These are phyloP conservation scores for Medicago ruthenica DNA, from an alignment of 306 rosid species.

Conservation along the genomic window DNA sequence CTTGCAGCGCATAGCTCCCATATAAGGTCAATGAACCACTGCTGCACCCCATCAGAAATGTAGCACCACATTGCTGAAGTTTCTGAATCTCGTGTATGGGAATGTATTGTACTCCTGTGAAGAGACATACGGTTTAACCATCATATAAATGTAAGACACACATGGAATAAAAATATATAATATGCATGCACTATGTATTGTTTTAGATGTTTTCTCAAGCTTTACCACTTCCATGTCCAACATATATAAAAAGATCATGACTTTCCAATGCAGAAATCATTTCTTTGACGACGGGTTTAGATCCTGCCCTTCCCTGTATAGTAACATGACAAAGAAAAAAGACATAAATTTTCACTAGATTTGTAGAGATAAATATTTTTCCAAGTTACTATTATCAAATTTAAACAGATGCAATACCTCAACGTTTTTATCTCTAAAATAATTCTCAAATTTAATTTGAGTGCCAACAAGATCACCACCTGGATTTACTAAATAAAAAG, in stretches of 20 bases:
- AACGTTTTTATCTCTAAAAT: slow-evolving; percentile 77
- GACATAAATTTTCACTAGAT: slow-evolving; percentile 16
- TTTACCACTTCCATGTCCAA: slow-evolving; percentile 98
- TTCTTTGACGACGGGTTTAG: slow-evolving; percentile 70
- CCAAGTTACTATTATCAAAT: neutral
- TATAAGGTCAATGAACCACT: slow-evolving; percentile 77
- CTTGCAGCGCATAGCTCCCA: slow-evolving; percentile 83
- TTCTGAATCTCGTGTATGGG: slow-evolving; percentile 74
- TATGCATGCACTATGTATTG: neutral
- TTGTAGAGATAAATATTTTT: slow-evolving; percentile 3
- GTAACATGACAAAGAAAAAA: slow-evolving; percentile 41
- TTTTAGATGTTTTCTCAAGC: slow-evolving; percentile 26
- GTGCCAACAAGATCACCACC: slow-evolving; percentile 81
- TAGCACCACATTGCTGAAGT: slow-evolving; percentile 78
- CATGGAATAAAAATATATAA: slow-evolving; percentile 28
- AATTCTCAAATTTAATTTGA: slow-evolving; percentile 81
- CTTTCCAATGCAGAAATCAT: slow-evolving; percentile 71
- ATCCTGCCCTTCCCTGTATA: slow-evolving; percentile 86
- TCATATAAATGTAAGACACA: neutral
- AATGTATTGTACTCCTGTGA: slow-evolving; percentile 81
- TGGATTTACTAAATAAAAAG: slow-evolving; percentile 87
- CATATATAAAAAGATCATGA: slow-evolving; percentile 83
- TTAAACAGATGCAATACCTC: slow-evolving; percentile 60
- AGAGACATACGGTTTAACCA: slow-evolving; percentile 34
- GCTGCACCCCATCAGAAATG: slow-evolving; percentile 92